Evolutionary conservation across 345 rosid species (phyloP).

Genomic region (Boechera stricta): DNA sequence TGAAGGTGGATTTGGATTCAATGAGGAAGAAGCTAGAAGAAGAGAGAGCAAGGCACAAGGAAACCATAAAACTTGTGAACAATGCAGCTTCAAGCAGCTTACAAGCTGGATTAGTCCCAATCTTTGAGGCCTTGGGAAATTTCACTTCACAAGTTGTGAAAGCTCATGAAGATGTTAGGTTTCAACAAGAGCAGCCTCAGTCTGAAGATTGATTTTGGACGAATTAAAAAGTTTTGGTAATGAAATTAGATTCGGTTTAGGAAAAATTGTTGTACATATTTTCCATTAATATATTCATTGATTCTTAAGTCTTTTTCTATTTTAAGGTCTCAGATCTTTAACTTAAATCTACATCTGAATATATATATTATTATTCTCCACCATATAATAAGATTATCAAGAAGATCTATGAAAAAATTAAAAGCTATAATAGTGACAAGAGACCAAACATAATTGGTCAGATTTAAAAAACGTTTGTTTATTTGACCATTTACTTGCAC

Average conservation of each 20-base stretch:
- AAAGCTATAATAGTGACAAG: neutral
- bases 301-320: constrained; percentile 2
- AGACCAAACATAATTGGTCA: constrained; percentile 14
- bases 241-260: constrained; percentile 38
- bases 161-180: constrained; percentile 81
- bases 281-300: constrained; percentile 39
- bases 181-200: constrained; percentile 28
- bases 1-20: constrained; percentile 88
- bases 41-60: constrained; percentile 80
- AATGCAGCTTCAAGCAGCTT: constrained; percentile 82
- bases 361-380: neutral
- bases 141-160: constrained; percentile 79
- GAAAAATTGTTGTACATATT: constrained; percentile 34
- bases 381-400: neutral
- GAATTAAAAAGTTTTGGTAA: constrained; percentile 40
- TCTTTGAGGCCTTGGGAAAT: constrained; percentile 78
- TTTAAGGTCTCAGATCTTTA: neutral
- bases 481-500: constrained; percentile 30
- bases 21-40: constrained; percentile 78
- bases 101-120: constrained; percentile 81
- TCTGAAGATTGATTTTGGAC: constrained; percentile 33
- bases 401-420: neutral
- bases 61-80: constrained; percentile 66
- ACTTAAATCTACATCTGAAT: neutral
- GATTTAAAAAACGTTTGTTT: neutral